Percentiles rank a stretch among this genome's conserved stretches.
phyloP scores from a whole-genome alignment of 2,329 filamentous ascomycete species.

The Ophiostoma ips region DNA sequence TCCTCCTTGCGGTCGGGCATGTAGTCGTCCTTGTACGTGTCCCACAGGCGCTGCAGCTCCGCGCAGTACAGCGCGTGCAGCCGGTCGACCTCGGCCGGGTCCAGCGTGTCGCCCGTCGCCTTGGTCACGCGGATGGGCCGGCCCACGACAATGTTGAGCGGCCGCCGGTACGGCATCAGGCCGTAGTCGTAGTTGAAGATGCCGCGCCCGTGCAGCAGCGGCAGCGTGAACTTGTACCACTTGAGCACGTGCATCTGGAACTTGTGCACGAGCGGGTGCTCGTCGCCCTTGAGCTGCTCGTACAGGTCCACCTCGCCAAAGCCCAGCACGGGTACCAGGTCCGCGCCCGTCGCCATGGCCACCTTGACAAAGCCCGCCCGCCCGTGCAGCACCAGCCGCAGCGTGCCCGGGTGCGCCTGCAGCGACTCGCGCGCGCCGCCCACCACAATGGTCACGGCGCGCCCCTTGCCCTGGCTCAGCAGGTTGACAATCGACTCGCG shows the following conservation, averaged over 20 bases:
- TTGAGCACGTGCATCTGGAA: conserved; percentile 75
- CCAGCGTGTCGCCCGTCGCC: conserved; percentile 40
- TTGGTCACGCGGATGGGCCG: conserved; percentile 58
- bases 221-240: conserved; percentile 80
- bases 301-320: conserved; percentile 97
- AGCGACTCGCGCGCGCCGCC: conserved; percentile 87
- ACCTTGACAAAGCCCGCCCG: conserved; percentile 92
- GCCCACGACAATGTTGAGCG: conserved; percentile 82
- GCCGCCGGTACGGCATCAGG: conserved; percentile 80
- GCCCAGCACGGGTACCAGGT: conserved; percentile 78
- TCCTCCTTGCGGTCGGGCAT: conserved; percentile 48
- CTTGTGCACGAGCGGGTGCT: conserved; percentile 66
- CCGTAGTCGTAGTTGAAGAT: conserved; percentile 98
- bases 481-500: conserved; percentile 85
- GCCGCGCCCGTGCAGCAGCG: conserved; percentile 76
- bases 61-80: conserved; percentile 67
- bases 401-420: conserved; percentile 63
- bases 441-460: conserved; percentile 91
- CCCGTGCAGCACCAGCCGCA: conserved; percentile 66
- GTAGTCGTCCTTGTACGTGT: conserved; percentile 66
- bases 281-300: conserved; percentile 67
- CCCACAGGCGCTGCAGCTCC: conserved; percentile 61
- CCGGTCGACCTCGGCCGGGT: conserved; percentile 62
- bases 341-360: conserved; percentile 80
- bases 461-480: conserved; percentile 73